Evolutionary conservation across 177 flowering plant species (phyloP), one percentile per base, ranked within the genome.

Genomic region (Vitis hybrid): DNA sequence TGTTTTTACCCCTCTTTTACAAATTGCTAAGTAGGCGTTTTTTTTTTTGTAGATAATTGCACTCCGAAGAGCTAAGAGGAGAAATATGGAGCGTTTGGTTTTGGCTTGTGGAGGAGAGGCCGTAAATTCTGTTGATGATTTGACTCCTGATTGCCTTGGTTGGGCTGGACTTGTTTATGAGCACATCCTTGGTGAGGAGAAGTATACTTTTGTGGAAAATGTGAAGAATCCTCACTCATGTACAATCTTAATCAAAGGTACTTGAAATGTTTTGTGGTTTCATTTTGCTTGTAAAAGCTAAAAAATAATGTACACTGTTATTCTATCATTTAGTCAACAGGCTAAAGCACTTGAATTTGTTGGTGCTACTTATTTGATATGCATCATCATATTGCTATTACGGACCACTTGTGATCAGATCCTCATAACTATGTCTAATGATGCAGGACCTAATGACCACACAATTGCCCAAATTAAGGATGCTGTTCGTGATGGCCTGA

Each of bases 51-150:
- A 95, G 98, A 96, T 96, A 51, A 79, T 96, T 84, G 99, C 97
- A 22, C 88, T 96, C 15, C 80, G 99, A 61, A 91, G 98, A 82
- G 98, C 98, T 59, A 93, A 96, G 79, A 90, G 97, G 72, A 92
- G 99, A 78, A 96, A 93, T 68, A 92, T 93, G 98, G 99, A 93
- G 74, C 78, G 97, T 2, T 76, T 93, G 77, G 88, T 96, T 63
- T 85, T 96, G 88, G 97, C 98, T 63, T 93, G 98, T 85, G 99
- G 99, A 54, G 99, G 99, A 50, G 98, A 96, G 75, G 98, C 98
- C 77, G 95, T 96, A 19, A 93, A 93, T 73, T 93, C 97, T 65
- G 99, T 96, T 56, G 97, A 93, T 78, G 97, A 93, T 62, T 73
- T 96, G 55, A 85, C 91, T 63, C 88, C 93, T 54, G 97, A 90